phyloP scores from a whole-genome alignment of 306 rosid genomes.

The Pyrus communis region DNA sequence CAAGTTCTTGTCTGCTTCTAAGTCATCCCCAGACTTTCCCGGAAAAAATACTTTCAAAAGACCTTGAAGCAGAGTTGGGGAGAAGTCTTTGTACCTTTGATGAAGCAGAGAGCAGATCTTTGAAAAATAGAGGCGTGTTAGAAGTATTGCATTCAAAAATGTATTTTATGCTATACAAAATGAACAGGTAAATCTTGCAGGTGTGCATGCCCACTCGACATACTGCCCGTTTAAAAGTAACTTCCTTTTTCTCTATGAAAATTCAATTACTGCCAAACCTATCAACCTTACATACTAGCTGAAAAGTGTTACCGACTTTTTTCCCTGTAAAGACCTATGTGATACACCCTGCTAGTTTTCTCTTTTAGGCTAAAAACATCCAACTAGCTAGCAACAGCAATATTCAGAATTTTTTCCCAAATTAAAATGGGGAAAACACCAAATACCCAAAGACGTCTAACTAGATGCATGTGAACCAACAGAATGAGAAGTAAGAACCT shows the following conservation, averaged over 20 bases:
- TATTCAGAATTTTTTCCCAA: background rate
- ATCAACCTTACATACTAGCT: background rate
- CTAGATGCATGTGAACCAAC: background rate
- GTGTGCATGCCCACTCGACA: background rate
- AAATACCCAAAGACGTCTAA: background rate
- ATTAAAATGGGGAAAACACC: background rate
- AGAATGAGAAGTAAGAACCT: background rate
- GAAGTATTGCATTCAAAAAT: background rate
- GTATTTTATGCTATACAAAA: background rate
- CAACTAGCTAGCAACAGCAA: background rate
- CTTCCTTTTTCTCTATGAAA: background rate
- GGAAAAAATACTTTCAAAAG: conserved; percentile 87
- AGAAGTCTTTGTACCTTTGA: conserved; percentile 94
- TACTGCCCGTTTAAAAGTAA: background rate
- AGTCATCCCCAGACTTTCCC: conserved; percentile 80
- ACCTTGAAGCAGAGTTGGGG: conserved; percentile 86
- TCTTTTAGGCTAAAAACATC: background rate
- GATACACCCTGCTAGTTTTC: background rate
- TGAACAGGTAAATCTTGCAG: background rate
- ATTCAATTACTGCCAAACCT: background rate
- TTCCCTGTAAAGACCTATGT: background rate
- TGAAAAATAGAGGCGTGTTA: conserved; percentile 16
- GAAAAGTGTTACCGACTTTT: background rate
- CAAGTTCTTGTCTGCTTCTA: conserved; percentile 70
- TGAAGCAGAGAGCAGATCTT: conserved; percentile 98